Evolutionary conservation across 2,329 filamentous ascomycete genomes (phyloP).

Genomic region (Neofusicoccum umdonicola): DNA sequence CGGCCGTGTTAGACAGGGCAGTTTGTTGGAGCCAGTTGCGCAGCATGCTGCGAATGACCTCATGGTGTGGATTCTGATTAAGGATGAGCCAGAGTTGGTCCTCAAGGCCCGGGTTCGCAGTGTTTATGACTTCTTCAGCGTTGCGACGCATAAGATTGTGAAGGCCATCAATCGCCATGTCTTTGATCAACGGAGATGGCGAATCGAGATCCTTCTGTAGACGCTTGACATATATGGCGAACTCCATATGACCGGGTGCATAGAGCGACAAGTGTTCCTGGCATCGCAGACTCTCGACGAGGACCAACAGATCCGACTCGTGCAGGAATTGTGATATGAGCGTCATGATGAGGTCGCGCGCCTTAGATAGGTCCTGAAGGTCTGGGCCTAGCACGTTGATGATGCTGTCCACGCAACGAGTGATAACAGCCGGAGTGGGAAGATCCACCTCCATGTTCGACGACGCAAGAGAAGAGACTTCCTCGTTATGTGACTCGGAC

Average conservation of each 20-base stretch:
- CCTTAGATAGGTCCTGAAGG: slow-evolving; percentile 86
- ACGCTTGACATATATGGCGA: slow-evolving; percentile 75
- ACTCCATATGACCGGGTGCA: slow-evolving; percentile 82
- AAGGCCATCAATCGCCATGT: slow-evolving; percentile 81
- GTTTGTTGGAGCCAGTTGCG: slow-evolving; percentile 93
- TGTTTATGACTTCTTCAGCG: slow-evolving; percentile 74
- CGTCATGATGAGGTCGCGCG: slow-evolving; percentile 86
- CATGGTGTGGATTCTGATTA: slow-evolving; percentile 72
- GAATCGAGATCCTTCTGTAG: slow-evolving; percentile 77
- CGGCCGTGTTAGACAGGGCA: slow-evolving; percentile 70
- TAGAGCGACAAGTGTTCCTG: slow-evolving; percentile 91
- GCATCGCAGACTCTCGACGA: slow-evolving; percentile 76
- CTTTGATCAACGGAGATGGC: slow-evolving; percentile 65
- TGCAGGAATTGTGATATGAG: slow-evolving; percentile 79
- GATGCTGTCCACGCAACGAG: slow-evolving; percentile 86
- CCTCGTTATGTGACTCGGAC: slow-evolving; percentile 84
- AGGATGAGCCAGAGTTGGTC: slow-evolving; percentile 89
- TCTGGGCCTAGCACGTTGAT: slow-evolving; percentile 96
- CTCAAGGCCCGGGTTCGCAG: slow-evolving; percentile 76
- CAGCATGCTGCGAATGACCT: slow-evolving; percentile 81
- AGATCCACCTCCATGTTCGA: slow-evolving; percentile 89
- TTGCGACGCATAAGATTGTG: slow-evolving; percentile 95
- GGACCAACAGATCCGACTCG: slow-evolving; percentile 67
- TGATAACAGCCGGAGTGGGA: slow-evolving; percentile 77
- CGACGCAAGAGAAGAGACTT: slow-evolving; percentile 73